Evolutionary conservation across 192 early-diverging fungal species (phyloP), one percentile per base, ranked within the genome.

Genomic region (Coemansia sp.): DNA sequence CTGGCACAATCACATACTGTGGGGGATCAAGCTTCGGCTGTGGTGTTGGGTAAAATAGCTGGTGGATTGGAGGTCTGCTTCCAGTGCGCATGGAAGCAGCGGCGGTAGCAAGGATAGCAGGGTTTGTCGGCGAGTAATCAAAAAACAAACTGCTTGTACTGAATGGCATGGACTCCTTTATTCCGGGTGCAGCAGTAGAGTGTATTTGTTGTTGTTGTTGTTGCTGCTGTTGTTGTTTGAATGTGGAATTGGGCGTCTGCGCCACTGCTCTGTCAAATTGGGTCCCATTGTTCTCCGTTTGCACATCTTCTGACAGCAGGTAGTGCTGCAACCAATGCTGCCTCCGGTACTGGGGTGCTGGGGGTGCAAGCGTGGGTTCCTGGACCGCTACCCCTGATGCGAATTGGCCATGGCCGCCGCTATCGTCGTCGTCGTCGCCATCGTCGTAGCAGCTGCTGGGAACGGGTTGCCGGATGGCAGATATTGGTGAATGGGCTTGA

Each of bases 301-400:
- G 55, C 28, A 31, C 8, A n/a, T 9, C 7, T 34, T 29, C 16
- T 34, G 28, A 31, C 30, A 34, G 55, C 55, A 34, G 18, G 9
- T 57, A 39, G 5, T 31, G 49, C 63, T 64, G 63, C 51, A n/a
- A n/a, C n/a, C n/a, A n/a, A n/a, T 37, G 34, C 18, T 61, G 59
- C 7, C 16, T 40, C 21, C 18, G 59, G 5, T 43, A 20, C 10
- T 37, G 63, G 31, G 23, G 51, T 26, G 15, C 26, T 5, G 30
- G 28, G 34, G 30, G 30, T 7, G 55, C 7, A 34, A 0, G 28
- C 13, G 6, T 3, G 20, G 18, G 1, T 23, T 21, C 23, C 25
- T 51, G 48, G 23, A 15, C 13, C 34, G n/a, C 20, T 34, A 18
- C 30, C n/a, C 20, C 55, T 57, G 55, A 29, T 18, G 30, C 15